Evolutionary conservation across 345 rosid species (phyloP), one percentile per base, ranked within the genome.

Genomic region (Trapa incisa): DNA sequence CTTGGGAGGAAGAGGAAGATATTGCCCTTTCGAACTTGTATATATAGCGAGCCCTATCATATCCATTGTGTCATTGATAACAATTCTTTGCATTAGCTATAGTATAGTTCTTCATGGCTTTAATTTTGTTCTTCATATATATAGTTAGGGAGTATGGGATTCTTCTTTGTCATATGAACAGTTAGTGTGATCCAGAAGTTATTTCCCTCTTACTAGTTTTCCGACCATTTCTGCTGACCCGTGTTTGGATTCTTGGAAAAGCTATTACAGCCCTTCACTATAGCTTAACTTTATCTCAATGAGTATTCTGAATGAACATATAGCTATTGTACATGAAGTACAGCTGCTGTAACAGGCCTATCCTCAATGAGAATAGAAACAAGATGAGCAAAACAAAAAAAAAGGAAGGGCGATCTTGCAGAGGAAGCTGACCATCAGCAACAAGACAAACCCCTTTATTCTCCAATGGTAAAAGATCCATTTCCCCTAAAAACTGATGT

Each of bases 371-470:
- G 60, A n/a, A 12, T 54, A 35, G 22, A 58, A 58, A 29, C 63
- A 58, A 3, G 63, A 37, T 58, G 8, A n/a, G 38, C 38, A 12
- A 41, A 4, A 37, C 37, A 33, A 35, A 11, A 33, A 33, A 32
- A 58, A 38, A 58, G 63, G 5, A 58, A 58, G 32, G 38, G 35
- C 29, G 29, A 22, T 22, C 29, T 22, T 58, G 37, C 42, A 42
- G 47, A 76, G 74, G 78, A 78, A 78, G 80, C 72, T 78, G 81
- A 78, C 79, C 45, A 73, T 68, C 66, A 76, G 32, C 4, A 22
- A 22, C 29, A 22, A 22, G 29, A 22, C 29, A 22, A 22, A 22
- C 29, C 29, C 29, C 29, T 22, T 22, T 22, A 22, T 22, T 22
- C 29, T 22, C 29, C 29, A 22, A 22, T 22, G 29, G 29, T 22